Evolutionary conservation across 2,329 filamentous ascomycete genomes (phyloP).

Genomic region (Monilinia vaccinii-corymbosi): DNA sequence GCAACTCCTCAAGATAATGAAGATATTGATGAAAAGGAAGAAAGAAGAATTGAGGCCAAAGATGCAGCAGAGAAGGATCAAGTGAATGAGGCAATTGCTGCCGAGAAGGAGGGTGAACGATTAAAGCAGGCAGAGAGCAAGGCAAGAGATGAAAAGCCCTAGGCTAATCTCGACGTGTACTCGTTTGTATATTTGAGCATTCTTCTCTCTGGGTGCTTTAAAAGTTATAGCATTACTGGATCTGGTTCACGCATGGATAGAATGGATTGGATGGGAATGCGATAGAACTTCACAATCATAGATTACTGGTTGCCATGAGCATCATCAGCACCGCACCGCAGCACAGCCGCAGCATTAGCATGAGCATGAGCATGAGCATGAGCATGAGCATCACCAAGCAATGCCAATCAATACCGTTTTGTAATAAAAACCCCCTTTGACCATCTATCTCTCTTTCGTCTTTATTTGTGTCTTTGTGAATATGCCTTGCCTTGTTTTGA

Average conservation of each 20-base stretch:
- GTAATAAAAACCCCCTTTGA: background rate
- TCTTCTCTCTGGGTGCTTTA: conserved; percentile 22
- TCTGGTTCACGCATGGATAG: conserved; percentile 19
- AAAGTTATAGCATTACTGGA: conserved; percentile 19
- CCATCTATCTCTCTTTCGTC: background rate
- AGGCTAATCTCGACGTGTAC: conserved; percentile 8
- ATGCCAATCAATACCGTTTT: background rate
- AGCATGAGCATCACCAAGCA: background rate
- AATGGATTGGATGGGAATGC: conserved; percentile 12
- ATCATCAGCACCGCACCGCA: background rate
- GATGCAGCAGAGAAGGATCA: conserved; percentile 38
- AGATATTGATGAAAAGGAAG: conserved; percentile 91
- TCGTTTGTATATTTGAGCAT: conserved; percentile 9
- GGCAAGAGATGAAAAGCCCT: conserved; percentile 15
- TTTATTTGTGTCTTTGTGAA: background rate
- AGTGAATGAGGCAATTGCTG: conserved; percentile 45
- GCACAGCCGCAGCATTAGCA: background rate
- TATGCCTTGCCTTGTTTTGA: background rate
- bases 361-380: background rate
- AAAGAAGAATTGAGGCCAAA: conserved; percentile 48
- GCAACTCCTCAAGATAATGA: conserved; percentile 76
- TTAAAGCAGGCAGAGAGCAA: conserved; percentile 35
- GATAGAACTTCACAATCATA: conserved; percentile 7
- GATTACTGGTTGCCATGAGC: conserved; percentile 7
- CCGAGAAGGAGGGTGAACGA: conserved; percentile 43